Percentiles rank a stretch among this genome's conserved stretches.
Conservation (phyloP, 805 yeast genomes). For the Candida gorgasii region DNA sequence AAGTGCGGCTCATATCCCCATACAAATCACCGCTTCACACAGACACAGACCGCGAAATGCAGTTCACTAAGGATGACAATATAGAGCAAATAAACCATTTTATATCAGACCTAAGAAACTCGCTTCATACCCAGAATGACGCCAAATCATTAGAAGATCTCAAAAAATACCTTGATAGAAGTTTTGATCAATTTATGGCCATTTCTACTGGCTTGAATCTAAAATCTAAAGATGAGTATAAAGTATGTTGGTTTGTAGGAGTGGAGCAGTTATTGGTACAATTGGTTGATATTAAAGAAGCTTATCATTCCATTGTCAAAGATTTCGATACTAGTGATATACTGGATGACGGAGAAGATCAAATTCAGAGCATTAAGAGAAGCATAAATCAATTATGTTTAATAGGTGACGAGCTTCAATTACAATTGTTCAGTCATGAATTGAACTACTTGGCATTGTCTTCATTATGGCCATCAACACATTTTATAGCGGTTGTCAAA, state of each 20-base stretch:
- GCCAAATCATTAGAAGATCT: neutral
- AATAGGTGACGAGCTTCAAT: conserved; percentile 1
- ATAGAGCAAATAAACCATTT: conserved; percentile 5
- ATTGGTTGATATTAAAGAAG: neutral
- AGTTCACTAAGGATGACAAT: conserved; percentile 2
- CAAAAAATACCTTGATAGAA: neutral
- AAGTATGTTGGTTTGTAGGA: conserved; percentile 6
- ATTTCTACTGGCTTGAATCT: neutral
- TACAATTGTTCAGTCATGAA: conserved; percentile 1
- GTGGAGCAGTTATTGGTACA: neutral
- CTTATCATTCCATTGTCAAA: no score
- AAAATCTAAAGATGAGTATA: conserved; percentile 2
- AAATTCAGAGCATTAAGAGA: neutral
- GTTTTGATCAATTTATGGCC: conserved; percentile 2
- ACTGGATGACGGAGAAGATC: no score
- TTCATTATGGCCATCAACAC: neutral
- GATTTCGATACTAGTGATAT: no score
- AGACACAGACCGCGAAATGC: conserved; percentile 1
- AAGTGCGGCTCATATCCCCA: neutral
- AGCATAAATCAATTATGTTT: neutral
- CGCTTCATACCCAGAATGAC: neutral
- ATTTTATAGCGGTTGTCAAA: neutral
- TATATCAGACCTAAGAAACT: neutral
- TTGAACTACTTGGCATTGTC: neutral
- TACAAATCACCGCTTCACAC: neutral